Conservation (phyloP, 495 filamentous ascomycete species). For the Annulohypoxylon bovei region DNA sequence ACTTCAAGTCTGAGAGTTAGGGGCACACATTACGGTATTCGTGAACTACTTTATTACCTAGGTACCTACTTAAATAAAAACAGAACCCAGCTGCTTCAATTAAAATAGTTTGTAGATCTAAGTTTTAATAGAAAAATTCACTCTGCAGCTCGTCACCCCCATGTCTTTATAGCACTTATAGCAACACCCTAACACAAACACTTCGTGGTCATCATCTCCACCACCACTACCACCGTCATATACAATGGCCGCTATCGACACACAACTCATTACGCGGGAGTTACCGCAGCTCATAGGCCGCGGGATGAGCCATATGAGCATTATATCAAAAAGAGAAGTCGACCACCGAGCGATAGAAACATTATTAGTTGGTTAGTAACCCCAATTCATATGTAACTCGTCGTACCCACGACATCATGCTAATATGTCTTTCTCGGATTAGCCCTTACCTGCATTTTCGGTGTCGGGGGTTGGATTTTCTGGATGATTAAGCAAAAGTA, state of each 20-base stretch:
- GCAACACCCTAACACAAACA: neutral
- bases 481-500: slow-evolving; percentile 44
- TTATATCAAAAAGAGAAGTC: slow-evolving; percentile 36
- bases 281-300: slow-evolving; percentile 38
- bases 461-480: slow-evolving; percentile 40
- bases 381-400: neutral
- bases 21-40: neutral
- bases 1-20: slow-evolving; percentile 12
- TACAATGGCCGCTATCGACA: slow-evolving; percentile 34
- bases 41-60: too few relatives aligned
- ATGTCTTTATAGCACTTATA: slow-evolving; percentile 3
- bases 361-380: slow-evolving; percentile 32
- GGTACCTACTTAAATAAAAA: neutral
- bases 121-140: neutral
- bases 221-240: neutral
- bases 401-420: neutral
- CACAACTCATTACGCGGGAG: slow-evolving; percentile 31
- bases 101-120: neutral
- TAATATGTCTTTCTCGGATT: neutral
- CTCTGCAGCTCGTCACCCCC: neutral
- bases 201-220: neutral
- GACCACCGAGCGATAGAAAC: slow-evolving; percentile 39
- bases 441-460: slow-evolving; percentile 40
- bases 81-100: neutral
- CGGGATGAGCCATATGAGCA: slow-evolving; percentile 33